Base-by-base conservation (phyloP, 1,284 basidiomycete genomes). In the Trametes polyzona region DNA sequence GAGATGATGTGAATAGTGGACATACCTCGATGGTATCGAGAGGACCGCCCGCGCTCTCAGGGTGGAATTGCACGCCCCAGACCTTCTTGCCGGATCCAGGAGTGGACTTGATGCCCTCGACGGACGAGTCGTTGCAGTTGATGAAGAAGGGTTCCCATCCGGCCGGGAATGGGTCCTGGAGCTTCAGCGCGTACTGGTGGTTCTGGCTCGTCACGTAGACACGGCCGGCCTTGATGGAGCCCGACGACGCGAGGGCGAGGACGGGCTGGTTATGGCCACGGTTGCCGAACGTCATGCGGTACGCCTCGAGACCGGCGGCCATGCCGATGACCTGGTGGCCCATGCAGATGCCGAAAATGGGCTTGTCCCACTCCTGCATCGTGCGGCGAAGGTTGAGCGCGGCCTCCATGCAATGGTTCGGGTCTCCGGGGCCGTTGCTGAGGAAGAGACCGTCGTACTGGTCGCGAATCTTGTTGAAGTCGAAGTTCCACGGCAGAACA, bases 201-300 rank as follows among this genome's bases (percentile, higher is more conserved):
- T 96, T 95, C 83, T 95, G 93, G 65, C 91, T 91, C 62, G 96
- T 99, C 49, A 99, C 96, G 76, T 98, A 99, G 43, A 99, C 96
- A 40, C 96, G 84, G 17, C 96, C 97, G 47, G 96, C 93, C 71
- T 88, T 92, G 78, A 98, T 95, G 27, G 91, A 94, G 4, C 96
- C 95, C 8, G 92, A 86, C 35, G 86, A 89, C 32, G 94, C 93
- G 52, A 98, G 82, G 23, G 96, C 96, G 32, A 99, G 83, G 16
- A 99, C 96, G 37, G 96, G 96, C 74, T 99, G 96, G 73, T 99
- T 99, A 76, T 99, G 97, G n/a, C 96, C 96, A 67, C 96, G 91
- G 75, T 99, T 98, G 26, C 96, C 96, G 70, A 98, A 98, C 19
- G 88, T 93, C 95, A 97, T 97, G 30, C 95, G 84, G 74, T 98